These are phyloP conservation scores for Acanthamoeba healyi DNA, from an alignment of 208 protist species.

Conservation along the genomic window DNA sequence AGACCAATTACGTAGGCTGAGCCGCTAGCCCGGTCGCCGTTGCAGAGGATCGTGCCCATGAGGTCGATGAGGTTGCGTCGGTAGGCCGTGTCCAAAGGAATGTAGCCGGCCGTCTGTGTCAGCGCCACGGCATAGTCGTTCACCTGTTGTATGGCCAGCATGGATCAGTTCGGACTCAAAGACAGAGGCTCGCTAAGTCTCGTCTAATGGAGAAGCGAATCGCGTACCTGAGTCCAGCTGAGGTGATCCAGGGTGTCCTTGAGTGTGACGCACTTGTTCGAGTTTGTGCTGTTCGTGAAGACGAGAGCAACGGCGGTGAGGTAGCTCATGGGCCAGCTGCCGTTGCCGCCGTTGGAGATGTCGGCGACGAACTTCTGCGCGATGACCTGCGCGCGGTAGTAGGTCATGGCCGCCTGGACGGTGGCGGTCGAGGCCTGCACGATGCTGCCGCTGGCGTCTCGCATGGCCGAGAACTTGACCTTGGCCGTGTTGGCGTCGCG, in stretches of 20 bases:
- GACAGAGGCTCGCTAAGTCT: no score
- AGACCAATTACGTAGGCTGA: not conserved
- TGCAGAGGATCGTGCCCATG: not conserved
- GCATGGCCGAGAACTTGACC: not conserved
- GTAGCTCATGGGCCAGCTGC: conserved; percentile 14
- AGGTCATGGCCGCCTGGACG: conserved; percentile 2
- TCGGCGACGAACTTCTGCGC: not conserved
- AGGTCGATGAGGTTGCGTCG: not conserved
- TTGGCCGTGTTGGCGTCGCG: not conserved
- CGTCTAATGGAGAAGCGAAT: not conserved
- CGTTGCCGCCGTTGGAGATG: not conserved
- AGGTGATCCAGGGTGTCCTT: not conserved
- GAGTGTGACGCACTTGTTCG: not conserved
- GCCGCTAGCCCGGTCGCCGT: not conserved
- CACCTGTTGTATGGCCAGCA: not conserved
- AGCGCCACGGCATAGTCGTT: conserved; percentile 1
- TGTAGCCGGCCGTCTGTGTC: not conserved
- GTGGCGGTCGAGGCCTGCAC: not conserved
- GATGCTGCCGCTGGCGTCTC: not conserved
- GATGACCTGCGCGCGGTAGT: not conserved
- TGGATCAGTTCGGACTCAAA: not conserved
- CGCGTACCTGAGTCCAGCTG: not conserved
- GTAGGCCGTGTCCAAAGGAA: not conserved
- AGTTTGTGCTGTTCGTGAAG: not conserved
- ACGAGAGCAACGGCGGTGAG: not conserved